Percentiles rank a stretch among this genome's conserved stretches.
Evolutionary conservation across 176 grass and related monocot species (phyloP).

Genomic region (Musa itinerans): DNA sequence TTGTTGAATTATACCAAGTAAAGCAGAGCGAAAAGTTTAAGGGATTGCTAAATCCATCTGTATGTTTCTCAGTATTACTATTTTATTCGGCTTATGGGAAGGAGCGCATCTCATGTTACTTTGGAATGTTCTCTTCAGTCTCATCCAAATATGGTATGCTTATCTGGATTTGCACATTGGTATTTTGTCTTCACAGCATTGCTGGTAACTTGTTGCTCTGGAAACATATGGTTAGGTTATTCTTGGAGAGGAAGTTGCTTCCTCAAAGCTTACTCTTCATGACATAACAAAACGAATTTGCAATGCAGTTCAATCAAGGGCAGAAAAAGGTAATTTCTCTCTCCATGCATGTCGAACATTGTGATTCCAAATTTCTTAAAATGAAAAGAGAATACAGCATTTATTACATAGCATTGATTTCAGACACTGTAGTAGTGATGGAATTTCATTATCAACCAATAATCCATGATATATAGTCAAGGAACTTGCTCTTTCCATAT

Average conservation of each 20-base stretch:
- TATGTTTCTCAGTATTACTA: slow-evolving; percentile 51
- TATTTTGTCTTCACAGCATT: not conserved
- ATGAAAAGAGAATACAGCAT: not conserved
- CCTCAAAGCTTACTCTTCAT: slow-evolving; percentile 63
- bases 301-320: slow-evolving; percentile 56
- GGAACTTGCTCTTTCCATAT: too few species aligned
- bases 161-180: not conserved
- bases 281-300: slow-evolving; percentile 56
- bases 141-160: slow-evolving; percentile 60
- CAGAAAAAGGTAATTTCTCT: slow-evolving; percentile 35
- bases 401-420: not conserved
- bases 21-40: too few species aligned
- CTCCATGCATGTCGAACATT: not conserved
- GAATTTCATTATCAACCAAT: too few species aligned
- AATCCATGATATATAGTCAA: too few species aligned
- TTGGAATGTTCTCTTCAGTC: slow-evolving; percentile 67
- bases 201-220: not conserved
- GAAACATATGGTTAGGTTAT: slow-evolving; percentile 37
- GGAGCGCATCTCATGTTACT: slow-evolving; percentile 62
- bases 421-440: not conserved
- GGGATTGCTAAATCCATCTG: not conserved
- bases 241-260: slow-evolving; percentile 58
- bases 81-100: slow-evolving; percentile 61
- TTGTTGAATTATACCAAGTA: too few species aligned
- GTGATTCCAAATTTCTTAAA: not conserved